These are phyloP conservation scores for Hypsizygus marmoreus DNA, from an alignment of 768 basidiomycete species.

Conservation along the genomic window DNA sequence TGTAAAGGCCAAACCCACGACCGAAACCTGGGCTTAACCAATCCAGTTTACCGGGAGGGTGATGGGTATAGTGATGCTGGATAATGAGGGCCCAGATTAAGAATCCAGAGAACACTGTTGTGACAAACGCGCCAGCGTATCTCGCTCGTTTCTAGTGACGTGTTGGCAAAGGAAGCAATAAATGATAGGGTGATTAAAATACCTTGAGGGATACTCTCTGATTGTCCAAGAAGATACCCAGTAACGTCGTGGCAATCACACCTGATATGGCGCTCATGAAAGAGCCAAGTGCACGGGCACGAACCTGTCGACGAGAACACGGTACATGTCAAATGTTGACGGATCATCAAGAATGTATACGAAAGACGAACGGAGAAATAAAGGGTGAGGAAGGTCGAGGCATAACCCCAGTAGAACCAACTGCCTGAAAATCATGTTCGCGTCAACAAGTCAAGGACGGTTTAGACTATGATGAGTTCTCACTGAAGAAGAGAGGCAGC, in stretches of 20 bases:
- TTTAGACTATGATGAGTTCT: too few relatives aligned
- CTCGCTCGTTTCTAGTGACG: conserved; percentile 9
- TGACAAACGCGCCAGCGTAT: conserved; percentile 10
- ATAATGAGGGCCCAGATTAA: conserved; percentile 15
- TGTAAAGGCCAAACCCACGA: conserved; percentile 14
- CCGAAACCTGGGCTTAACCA: conserved; percentile 12
- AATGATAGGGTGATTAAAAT: background rate
- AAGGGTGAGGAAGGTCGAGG: conserved; percentile 21
- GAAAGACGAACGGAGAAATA: conserved; percentile 16
- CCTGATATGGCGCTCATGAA: conserved; percentile 20
- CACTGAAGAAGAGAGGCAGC: conserved; percentile 18
- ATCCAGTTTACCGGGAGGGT: conserved; percentile 15
- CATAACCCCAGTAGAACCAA: conserved; percentile 23
- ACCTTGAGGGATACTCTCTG: conserved; percentile 14
- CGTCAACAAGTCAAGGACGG: background rate
- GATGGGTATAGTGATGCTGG: conserved; percentile 8
- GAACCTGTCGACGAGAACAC: conserved; percentile 17
- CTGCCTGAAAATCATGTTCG: conserved; percentile 16
- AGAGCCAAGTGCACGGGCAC: conserved; percentile 18
- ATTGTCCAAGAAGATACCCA: conserved; percentile 19
- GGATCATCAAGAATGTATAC: background rate
- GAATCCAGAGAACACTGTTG: conserved; percentile 12
- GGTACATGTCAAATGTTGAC: background rate
- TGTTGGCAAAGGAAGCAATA: too few relatives aligned
- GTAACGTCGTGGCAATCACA: conserved; percentile 12